Base-by-base conservation (phyloP, 139 green algal genomes). In the Nannochloris sp. region DNA sequence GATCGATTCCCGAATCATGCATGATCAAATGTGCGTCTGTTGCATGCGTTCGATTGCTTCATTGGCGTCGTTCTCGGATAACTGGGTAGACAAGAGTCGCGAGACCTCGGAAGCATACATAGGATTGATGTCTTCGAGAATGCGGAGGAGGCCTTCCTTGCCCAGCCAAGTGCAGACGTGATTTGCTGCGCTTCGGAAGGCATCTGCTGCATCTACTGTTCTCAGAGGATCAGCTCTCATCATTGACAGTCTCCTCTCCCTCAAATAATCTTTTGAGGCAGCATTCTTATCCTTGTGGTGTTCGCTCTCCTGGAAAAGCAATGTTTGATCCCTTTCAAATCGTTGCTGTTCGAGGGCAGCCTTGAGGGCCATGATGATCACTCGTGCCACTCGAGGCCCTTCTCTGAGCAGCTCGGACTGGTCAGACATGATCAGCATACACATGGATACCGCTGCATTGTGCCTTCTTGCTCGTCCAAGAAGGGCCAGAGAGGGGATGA, bases 361-460 rank as follows among this genome's bases (percentile, higher is more conserved):
- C 2, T 70, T 56, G 11, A 78, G 31, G 37, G 53, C 59, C 12
- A 79, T 43, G 23, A 51, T 57, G 40, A 79, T 9, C 30, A 61
- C 51, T 23, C 61, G 59, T 1, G 73, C 70, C 5, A 66, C 45
- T 17, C 63, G 63, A 25, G 50, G 48, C 1, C 43, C 44, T 1
- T 57, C 37, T 48, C 48, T 53, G 49, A 79, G 46, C 16, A 49
- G 28, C 11, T 61, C 29, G 13, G 17, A 17, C n/a, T 28, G 25
- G 29, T 68, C 57, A 36, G 71, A 48, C 6, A 64, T 56, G 14
- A 80, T 60, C 49, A 80, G 53, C 14, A 45, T 48, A 46, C 65
- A 80, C 3, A 80, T 29, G 5, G 51, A 48, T 17, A 71, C 72
- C 20, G 71, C 74, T 5, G 74, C 65, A 20, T 64, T 56, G 57